These are phyloP conservation scores for Didymella arachidicola DNA, from an alignment of 2,329 filamentous ascomycete species.

Conservation along the genomic window DNA sequence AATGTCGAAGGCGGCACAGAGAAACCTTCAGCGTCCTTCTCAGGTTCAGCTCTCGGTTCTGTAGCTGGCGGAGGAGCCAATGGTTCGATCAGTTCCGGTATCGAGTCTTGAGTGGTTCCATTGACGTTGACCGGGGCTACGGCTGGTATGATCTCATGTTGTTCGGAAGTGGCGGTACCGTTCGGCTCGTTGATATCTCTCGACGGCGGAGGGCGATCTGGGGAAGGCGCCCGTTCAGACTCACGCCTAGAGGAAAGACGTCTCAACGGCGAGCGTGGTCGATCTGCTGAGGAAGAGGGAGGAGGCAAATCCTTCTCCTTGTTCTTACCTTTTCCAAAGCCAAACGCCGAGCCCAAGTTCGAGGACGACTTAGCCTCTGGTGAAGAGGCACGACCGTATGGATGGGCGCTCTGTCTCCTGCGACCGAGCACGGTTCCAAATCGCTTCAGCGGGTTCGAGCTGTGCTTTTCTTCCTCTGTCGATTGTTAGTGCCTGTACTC, in stretches of 20 bases:
- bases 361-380: slow-evolving; percentile 61
- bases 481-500: slow-evolving; percentile 17
- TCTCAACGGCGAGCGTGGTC: slow-evolving; percentile 46
- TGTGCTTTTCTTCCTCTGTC: slow-evolving; percentile 48
- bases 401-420: slow-evolving; percentile 50
- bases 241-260: slow-evolving; percentile 39
- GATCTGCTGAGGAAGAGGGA: slow-evolving; percentile 45
- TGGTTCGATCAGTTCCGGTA: slow-evolving; percentile 50
- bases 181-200: slow-evolving; percentile 42
- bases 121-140: slow-evolving; percentile 27
- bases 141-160: slow-evolving; percentile 27
- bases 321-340: slow-evolving; percentile 70
- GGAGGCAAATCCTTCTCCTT: slow-evolving; percentile 63
- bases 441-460: slow-evolving; percentile 50
- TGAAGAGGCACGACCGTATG: slow-evolving; percentile 51
- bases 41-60: slow-evolving; percentile 46
- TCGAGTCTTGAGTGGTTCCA: slow-evolving; percentile 43
- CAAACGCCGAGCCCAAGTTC: slow-evolving; percentile 66
- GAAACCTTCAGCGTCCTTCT: slow-evolving; percentile 78
- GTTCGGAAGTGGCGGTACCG: slow-evolving; percentile 33
- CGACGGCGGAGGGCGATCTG: slow-evolving; percentile 39
- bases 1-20: slow-evolving; percentile 71
- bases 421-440: slow-evolving; percentile 53
- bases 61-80: slow-evolving; percentile 39
- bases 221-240: slow-evolving; percentile 46